Conservation (phyloP, 495 filamentous ascomycete genomes). For the Hypoxylon intermedium region DNA sequence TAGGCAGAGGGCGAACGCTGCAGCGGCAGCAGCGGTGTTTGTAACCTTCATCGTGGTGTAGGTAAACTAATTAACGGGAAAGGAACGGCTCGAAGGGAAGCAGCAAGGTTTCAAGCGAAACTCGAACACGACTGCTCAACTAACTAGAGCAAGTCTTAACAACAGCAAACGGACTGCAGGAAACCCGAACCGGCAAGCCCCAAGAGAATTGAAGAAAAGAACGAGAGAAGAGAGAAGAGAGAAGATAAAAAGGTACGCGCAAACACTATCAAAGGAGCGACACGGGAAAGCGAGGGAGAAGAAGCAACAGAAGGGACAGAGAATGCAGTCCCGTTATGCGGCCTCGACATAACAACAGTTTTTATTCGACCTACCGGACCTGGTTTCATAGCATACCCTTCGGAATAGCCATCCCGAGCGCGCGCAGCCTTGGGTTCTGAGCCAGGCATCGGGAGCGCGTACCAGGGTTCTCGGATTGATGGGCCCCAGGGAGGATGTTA, state of each 20-base stretch:
- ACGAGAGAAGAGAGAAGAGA: slow-evolving; percentile 1
- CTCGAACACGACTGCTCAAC: slow-evolving; percentile 7
- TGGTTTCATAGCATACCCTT: slow-evolving; percentile 13
- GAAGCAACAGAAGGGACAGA: background rate
- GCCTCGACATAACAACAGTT: background rate
- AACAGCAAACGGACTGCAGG: slow-evolving; percentile 13
- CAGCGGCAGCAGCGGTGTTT: slow-evolving; percentile 28
- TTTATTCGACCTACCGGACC: slow-evolving; percentile 3
- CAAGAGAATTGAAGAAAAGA: slow-evolving; percentile 1
- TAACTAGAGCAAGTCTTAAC: slow-evolving; percentile 5
- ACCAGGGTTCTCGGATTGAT: background rate
- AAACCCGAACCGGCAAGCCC: slow-evolving; percentile 36
- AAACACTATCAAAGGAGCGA: slow-evolving; percentile 28
- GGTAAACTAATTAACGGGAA: slow-evolving; percentile 3
- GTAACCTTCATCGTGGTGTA: slow-evolving; percentile 20
- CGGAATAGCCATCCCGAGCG: slow-evolving; percentile 28
- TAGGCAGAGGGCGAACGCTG: slow-evolving; percentile 29
- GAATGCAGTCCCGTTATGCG: background rate
- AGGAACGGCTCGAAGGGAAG: slow-evolving; percentile 13
- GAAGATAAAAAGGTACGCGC: too few species aligned
- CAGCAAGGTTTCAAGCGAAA: background rate
- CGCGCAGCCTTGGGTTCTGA: background rate
- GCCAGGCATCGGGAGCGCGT: background rate
- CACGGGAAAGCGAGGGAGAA: slow-evolving; percentile 1
- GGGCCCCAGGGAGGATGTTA: slow-evolving; percentile 7